A percentile compares a stretch with the other conserved stretches of the same genome.
Conservation (phyloP, 2,329 filamentous ascomycete species). For the Periconia sp. region DNA sequence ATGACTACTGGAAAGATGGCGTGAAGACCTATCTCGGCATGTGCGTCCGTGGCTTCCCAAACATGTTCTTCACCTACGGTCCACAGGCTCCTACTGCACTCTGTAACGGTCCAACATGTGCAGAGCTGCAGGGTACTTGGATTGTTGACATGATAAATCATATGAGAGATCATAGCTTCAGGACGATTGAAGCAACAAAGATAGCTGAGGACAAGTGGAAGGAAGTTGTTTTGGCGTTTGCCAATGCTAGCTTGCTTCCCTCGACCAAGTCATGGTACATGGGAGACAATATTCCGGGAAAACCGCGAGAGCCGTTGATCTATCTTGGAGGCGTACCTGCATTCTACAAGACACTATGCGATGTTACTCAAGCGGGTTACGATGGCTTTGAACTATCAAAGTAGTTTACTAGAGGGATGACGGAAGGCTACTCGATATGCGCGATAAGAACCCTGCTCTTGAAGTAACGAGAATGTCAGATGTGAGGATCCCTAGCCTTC, state of each 20-base stretch:
- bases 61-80: constrained; percentile 57
- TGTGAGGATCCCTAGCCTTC: too few relatives aligned
- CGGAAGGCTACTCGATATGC: too few relatives aligned
- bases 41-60: constrained; percentile 49
- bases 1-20: constrained; percentile 21
- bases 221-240: constrained; percentile 54
- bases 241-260: constrained; percentile 58
- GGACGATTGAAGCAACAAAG: constrained; percentile 57
- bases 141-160: constrained; percentile 59
- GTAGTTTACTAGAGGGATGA: too few relatives aligned
- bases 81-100: constrained; percentile 63
- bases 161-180: constrained; percentile 54
- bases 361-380: constrained; percentile 21
- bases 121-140: constrained; percentile 65
- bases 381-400: constrained; percentile 18
- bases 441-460: too few relatives aligned
- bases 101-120: constrained; percentile 61
- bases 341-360: constrained; percentile 26
- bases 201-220: constrained; percentile 59
- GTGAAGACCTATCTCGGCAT: constrained; percentile 48
- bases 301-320: constrained; percentile 59
- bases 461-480: too few relatives aligned
- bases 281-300: constrained; percentile 56
- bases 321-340: constrained; percentile 48
- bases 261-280: constrained; percentile 40